Conservation (phyloP, 1,284 basidiomycete genomes). For the Microbotryum violaceum region DNA sequence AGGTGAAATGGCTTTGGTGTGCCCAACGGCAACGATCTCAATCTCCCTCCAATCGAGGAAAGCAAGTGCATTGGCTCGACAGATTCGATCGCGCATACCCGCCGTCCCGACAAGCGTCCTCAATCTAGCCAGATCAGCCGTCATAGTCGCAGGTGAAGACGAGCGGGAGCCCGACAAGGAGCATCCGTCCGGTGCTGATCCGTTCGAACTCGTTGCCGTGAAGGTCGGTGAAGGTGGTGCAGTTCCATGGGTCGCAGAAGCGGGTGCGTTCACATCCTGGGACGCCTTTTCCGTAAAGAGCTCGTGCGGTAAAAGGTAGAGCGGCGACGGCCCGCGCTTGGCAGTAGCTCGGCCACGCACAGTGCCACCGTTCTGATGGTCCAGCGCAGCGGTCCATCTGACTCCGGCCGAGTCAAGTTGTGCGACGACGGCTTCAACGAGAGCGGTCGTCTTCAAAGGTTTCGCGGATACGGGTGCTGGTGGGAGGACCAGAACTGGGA, state of each 20-base stretch:
- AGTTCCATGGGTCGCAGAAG: too few relatives aligned
- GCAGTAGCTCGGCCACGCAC: too few relatives aligned
- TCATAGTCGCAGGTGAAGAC: neutral
- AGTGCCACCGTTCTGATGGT: neutral
- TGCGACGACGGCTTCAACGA: constrained; percentile 16
- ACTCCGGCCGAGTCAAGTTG: constrained; percentile 24
- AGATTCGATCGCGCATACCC: neutral
- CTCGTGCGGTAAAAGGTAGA: constrained; percentile 23
- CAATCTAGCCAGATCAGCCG: constrained; percentile 9
- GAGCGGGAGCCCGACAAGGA: neutral
- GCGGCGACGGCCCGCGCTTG: neutral
- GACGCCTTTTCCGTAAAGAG: constrained; percentile 8
- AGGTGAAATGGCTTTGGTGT: neutral
- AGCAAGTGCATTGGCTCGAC: neutral
- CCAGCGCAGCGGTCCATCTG: constrained; percentile 8
- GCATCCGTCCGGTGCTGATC: too few relatives aligned
- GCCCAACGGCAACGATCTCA: constrained; percentile 11
- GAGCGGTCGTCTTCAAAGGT: constrained; percentile 16
- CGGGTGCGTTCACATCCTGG: too few relatives aligned
- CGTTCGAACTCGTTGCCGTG: too few relatives aligned
- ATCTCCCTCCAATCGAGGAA: constrained; percentile 30
- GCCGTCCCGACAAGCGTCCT: constrained; percentile 7
- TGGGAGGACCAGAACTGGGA: constrained; percentile 23
- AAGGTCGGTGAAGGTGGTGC: too few relatives aligned
- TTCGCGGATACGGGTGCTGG: constrained; percentile 10